Conservation (phyloP, 495 filamentous ascomycete genomes). For the Xeromyces bisporus region DNA sequence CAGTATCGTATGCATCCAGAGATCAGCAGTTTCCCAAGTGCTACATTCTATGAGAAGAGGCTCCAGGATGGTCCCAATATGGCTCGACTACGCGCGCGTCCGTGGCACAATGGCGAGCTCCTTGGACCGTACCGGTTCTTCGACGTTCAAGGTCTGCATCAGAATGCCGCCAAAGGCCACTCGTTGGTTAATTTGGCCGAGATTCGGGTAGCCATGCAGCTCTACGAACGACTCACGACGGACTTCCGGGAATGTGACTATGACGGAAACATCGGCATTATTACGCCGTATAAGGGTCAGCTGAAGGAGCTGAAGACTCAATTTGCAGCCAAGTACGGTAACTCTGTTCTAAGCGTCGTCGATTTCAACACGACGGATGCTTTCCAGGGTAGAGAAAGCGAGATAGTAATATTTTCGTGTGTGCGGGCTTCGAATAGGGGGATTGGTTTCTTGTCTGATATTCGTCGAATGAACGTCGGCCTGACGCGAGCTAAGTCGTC, state of each 20-base stretch:
- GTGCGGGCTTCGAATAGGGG: conserved; percentile 82
- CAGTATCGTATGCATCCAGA: conserved; percentile 99
- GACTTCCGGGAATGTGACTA: conserved; percentile 57
- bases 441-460: conserved; percentile 95
- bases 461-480: conserved; percentile 98
- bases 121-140: conserved; percentile 96
- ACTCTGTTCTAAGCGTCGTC: conserved; percentile 53
- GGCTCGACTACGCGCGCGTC: conserved; percentile 50
- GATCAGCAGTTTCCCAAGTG: conserved; percentile 78
- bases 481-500: conserved; percentile 90
- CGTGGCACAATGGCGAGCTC: conserved; percentile 70
- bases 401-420: conserved; percentile 98
- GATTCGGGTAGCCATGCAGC: conserved; percentile 61
- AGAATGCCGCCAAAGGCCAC: conserved; percentile 56
- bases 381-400: conserved; percentile 90
- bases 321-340: conserved; percentile 56
- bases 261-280: conserved; percentile 78
- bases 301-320: conserved; percentile 57
- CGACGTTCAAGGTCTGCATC: conserved; percentile 79
- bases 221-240: conserved; percentile 58
- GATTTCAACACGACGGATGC: conserved; percentile 99
- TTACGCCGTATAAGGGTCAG: conserved; percentile 93
- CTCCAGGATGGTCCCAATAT: conserved; percentile 74
- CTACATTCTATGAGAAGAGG: conserved; percentile 77
- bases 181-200: conserved; percentile 85